Evolutionary conservation across 2,329 filamentous ascomycete species (phyloP).

Genomic region (Tothia fuscella): DNA sequence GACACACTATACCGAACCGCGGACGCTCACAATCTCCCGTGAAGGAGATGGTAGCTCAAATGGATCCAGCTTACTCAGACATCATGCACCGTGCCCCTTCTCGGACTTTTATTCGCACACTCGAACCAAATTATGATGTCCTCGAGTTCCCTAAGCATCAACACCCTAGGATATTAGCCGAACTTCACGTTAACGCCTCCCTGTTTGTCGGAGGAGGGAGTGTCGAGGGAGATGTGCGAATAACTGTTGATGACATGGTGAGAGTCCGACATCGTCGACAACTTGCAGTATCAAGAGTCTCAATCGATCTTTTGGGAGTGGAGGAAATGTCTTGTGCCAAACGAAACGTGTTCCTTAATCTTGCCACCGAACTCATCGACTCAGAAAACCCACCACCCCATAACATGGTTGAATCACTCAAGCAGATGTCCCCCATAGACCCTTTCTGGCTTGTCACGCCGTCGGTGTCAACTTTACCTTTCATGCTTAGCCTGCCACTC

Average conservation of each 20-base stretch:
- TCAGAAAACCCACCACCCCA: conserved; percentile 37
- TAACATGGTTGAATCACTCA: conserved; percentile 35
- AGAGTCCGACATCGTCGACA: conserved; percentile 30
- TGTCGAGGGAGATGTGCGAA: conserved; percentile 38
- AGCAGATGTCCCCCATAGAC: conserved; percentile 25
- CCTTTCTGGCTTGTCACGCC: conserved; percentile 39
- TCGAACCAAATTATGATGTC: conserved; percentile 33
- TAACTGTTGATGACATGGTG: conserved; percentile 37
- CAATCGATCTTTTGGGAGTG: conserved; percentile 39
- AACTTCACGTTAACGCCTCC: conserved; percentile 37
- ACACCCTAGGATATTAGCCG: conserved; percentile 37
- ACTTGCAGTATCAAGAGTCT: conserved; percentile 37
- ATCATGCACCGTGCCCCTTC: conserved; percentile 32
- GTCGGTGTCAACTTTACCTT: conserved; percentile 36
- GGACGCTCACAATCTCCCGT: conserved; percentile 38
- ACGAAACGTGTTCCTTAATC: conserved; percentile 37
- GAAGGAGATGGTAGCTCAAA: conserved; percentile 28
- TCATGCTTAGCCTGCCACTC: conserved; percentile 40
- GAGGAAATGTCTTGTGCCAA: conserved; percentile 37
- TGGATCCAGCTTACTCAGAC: conserved; percentile 32
- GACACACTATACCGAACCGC: conserved; percentile 30
- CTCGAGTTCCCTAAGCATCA: conserved; percentile 36
- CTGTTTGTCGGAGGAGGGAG: conserved; percentile 44
- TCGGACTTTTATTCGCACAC: conserved; percentile 36
- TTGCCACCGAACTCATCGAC: conserved; percentile 41